Percentiles rank a stretch among this genome's conserved stretches.
phyloP scores from a whole-genome alignment of 2,329 filamentous ascomycete genomes.

The Chaetomium sp. region DNA sequence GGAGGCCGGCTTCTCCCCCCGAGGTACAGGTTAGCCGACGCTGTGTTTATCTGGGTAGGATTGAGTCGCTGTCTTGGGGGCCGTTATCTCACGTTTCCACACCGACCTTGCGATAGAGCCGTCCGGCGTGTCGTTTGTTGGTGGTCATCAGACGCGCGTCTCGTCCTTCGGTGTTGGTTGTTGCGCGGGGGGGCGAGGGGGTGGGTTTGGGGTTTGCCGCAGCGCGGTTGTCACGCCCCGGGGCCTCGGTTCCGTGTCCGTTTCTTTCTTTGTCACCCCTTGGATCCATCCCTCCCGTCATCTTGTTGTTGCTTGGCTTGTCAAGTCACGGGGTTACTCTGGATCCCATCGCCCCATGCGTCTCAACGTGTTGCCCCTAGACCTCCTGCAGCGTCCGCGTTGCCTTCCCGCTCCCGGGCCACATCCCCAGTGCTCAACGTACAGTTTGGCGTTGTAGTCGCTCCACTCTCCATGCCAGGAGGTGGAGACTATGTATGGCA shows the following conservation, averaged over 20 bases:
- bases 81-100: neutral
- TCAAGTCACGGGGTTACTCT: neutral
- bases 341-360: neutral
- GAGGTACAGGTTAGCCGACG: neutral
- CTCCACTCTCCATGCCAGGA: neutral
- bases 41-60: constrained; percentile 3
- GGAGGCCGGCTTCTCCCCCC: neutral
- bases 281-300: neutral
- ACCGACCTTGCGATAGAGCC: neutral
- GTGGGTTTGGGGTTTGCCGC: neutral
- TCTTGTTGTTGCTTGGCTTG: neutral
- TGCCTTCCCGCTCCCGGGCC: neutral
- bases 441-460: neutral
- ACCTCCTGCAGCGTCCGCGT: neutral
- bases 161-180: neutral
- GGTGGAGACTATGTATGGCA: neutral
- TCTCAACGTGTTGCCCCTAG: neutral
- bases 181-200: neutral
- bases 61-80: neutral
- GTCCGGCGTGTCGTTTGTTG: neutral
- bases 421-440: neutral
- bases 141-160: constrained; percentile 1
- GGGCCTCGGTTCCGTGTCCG: neutral
- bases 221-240: neutral
- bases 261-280: neutral